Conservation (phyloP, 169 alveolate genomes). For the Cystoisospora suis region DNA sequence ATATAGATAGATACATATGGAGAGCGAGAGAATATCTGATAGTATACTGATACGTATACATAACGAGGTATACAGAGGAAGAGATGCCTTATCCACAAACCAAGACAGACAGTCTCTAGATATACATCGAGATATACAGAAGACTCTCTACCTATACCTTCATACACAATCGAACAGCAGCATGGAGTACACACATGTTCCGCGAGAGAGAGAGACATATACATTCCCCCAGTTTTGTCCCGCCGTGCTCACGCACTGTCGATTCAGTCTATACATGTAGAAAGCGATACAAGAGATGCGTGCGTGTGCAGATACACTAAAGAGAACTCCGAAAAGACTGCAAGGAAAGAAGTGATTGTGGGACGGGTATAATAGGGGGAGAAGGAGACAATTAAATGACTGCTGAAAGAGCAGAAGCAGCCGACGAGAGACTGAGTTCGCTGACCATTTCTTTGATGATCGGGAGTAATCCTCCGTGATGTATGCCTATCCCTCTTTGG, state of each 20-base stretch:
- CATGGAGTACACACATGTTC: too few species aligned
- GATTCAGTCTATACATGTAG: too few species aligned
- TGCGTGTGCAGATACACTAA: neutral
- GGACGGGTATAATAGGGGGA: neutral
- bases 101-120: neutral
- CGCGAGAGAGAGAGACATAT: too few species aligned
- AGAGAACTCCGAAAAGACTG: neutral
- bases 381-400: neutral
- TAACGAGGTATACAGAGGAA: neutral
- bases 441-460: conserved; percentile 94
- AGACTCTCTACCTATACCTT: too few species aligned
- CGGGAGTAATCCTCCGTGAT: conserved; percentile 98
- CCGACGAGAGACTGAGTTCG: neutral
- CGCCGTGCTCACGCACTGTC: too few species aligned
- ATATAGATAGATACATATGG: neutral
- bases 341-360: neutral
- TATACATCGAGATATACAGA: too few species aligned
- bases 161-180: too few species aligned
- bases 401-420: neutral
- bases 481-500: conserved; percentile 96
- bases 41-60: neutral
- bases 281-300: too few species aligned
- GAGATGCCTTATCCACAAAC: neutral
- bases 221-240: too few species aligned
- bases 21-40: neutral